Base-by-base conservation (phyloP, 345 rosid genomes). In the Acer saccharum region DNA sequence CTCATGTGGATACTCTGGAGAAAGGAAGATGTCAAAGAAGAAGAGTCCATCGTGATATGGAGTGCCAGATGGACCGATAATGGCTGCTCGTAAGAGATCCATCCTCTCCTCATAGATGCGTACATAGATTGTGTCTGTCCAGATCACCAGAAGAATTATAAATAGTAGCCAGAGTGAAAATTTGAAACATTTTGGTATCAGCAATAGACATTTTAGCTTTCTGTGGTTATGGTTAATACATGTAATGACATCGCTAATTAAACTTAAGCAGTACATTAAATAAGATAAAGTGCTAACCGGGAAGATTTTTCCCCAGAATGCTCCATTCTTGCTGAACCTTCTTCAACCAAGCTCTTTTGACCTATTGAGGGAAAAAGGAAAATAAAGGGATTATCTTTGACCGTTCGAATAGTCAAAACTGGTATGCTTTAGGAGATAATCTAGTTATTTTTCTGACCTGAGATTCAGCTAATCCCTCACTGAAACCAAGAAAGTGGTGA, bases 311-410 rank as follows among this genome's bases (percentile, higher is more conserved):
- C 85, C 89, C 88, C 58, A 96, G 84, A 54, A 86, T 83, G 84
- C 84, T 90, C 99, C 99, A 96, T 77, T 96, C 99, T 83, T 89
- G 93, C 79, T 87, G 97, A 83, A 96, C 95, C 84, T 86, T 94
- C 89, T 88, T 96, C 79, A 89, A 80, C 99, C 97, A 92, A 74
- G 88, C 75, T 83, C 86, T 87, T 79, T 88, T 84, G 44, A 90
- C 86, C 99, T 95, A 78, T 76, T 35, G 65, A 69, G 66, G 72
- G 71, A 46, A 68, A 78, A 74, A 57, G 50, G 61, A 43, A 60
- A 78, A 69, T 61, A 41, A 41, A 46, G 35, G 8, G 71, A 41
- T 75, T 2, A 77, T 75, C 65, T 70, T 70, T 7, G 18, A 68
- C 52, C 3, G 12, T 70, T 68, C 77, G 39, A n/a, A n/a, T 50